These are phyloP conservation scores for Candida adriatica DNA, from an alignment of 805 yeast genomes.

Conservation along the genomic window DNA sequence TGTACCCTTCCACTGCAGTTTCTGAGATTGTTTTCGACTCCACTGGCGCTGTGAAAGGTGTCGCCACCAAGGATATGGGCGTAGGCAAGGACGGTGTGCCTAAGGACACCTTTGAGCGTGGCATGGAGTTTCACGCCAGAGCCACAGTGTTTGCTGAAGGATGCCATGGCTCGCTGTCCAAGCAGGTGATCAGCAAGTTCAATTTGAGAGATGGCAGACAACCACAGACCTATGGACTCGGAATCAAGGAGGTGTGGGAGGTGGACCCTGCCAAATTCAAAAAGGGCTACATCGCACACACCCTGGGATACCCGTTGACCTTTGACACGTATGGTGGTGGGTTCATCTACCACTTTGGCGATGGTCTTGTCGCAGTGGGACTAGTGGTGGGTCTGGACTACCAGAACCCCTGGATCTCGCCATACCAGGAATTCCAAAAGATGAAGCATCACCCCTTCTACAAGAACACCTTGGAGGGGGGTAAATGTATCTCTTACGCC, in stretches of 20 bases:
- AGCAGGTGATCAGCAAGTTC: conserved; percentile 64
- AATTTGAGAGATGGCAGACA: conserved; percentile 56
- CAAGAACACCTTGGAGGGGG: conserved; percentile 67
- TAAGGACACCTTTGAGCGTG: conserved; percentile 82
- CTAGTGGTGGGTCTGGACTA: conserved; percentile 94
- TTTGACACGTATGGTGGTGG: conserved; percentile 89
- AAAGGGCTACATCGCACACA: conserved; percentile 76
- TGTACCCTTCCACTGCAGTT: conserved; percentile 87
- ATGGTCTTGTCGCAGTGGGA: conserved; percentile 85
- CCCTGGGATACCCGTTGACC: conserved; percentile 82
- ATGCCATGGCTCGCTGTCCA: conserved; percentile 93
- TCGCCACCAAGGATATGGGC: conserved; percentile 93
- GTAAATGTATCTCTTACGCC: conserved; percentile 88
- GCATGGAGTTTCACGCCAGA: conserved; percentile 94
- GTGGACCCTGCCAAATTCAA: conserved; percentile 76
- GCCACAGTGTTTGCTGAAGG: conserved; percentile 92
- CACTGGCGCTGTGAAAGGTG: conserved; percentile 68
- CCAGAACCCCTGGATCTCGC: conserved; percentile 89
- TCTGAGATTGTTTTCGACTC: conserved; percentile 63
- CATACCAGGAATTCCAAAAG: conserved; percentile 91
- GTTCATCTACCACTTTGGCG: conserved; percentile 95
- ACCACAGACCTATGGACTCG: conserved; percentile 91
- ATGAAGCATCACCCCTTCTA: conserved; percentile 92
- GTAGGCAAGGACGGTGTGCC: conserved; percentile 69
- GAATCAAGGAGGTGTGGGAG: conserved; percentile 97